Base-by-base conservation (phyloP, 257 asterid species). In the Solanum bulbocastanum region DNA sequence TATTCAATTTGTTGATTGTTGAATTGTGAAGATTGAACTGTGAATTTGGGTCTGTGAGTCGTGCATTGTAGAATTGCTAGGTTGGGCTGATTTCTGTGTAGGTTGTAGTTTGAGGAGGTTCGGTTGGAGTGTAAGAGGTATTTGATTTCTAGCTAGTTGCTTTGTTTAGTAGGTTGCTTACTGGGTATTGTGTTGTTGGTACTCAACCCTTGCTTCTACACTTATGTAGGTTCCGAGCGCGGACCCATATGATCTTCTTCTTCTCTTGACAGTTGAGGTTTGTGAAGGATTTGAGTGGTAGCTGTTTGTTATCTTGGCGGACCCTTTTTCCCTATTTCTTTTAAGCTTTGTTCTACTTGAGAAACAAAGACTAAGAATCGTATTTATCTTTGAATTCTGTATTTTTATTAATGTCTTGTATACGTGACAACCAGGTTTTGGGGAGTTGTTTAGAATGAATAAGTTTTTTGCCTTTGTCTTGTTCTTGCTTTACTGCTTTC, bases 181-280 rank as follows among this genome's bases (percentile, higher is more conserved):
- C 0, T 46, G 20, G 3, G 58, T 46, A 46, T 5, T 7, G 0
- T 46, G 20, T 14, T 46, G 8, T 46, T 14, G 5, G n/a, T 56
- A 56, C n/a, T 56, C n/a, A 56, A 18, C 11, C 65, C 65, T 56
- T 56, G 65, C 65, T 56, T 56, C n/a, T 56, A 56, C 4, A 56
- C 22, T 56, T 56, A n/a, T 56, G n/a, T 18, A 56, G 65, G 11
- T 56, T 56, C 5, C 11, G n/a, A 0, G n/a, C 0, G 0, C n/a
- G 0, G 0, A 56, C 65, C 65, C 8, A 18, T 56, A 0, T 0
- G 65, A 56, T 56, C n/a, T 56, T 56, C n/a, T 18, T 18, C 65
- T 56, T 56, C 65, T 56, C n/a, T 3, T 18, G 11, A 56, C 4
- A 7, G 1, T 56, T 56, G 65, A 56, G n/a, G 65, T 4, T 56